Evolutionary conservation across 2,329 filamentous ascomycete genomes (phyloP).

Genomic region (Xylaria polymorpha): DNA sequence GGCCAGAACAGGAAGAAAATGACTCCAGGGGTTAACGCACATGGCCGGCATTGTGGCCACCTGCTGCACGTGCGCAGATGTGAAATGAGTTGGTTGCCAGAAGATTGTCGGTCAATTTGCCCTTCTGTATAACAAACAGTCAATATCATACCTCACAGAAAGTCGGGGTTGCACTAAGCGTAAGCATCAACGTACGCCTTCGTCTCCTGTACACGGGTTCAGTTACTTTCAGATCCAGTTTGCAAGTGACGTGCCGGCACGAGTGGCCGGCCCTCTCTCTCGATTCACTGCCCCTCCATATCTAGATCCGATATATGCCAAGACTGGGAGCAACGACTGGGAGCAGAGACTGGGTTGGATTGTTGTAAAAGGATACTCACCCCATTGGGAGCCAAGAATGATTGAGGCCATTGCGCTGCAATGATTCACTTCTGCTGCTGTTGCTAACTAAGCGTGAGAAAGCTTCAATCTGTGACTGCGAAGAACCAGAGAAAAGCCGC

Average conservation of each 20-base stretch:
- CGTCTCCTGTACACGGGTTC: slow-evolving; percentile 32
- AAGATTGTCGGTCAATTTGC: slow-evolving; percentile 36
- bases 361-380: slow-evolving; percentile 22
- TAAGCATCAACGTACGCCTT: slow-evolving; percentile 32
- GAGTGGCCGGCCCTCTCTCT: slow-evolving; percentile 4
- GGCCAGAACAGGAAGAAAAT: no score
- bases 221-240: slow-evolving; percentile 26
- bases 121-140: slow-evolving; percentile 34
- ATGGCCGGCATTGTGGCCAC: slow-evolving; percentile 39
- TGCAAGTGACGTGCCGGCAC: not conserved
- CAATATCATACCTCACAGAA: slow-evolving; percentile 24
- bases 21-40: no score
- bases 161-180: slow-evolving; percentile 10
- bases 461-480: not conserved
- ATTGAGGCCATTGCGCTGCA: slow-evolving; percentile 28
- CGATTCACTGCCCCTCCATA: slow-evolving; percentile 11
- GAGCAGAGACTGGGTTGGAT: not conserved
- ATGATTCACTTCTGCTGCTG: slow-evolving; percentile 3
- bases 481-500: slow-evolving; percentile 24
- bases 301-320: not conserved
- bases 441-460: not conserved
- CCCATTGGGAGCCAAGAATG: slow-evolving; percentile 38
- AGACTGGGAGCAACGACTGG: not conserved
- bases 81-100: slow-evolving; percentile 34
- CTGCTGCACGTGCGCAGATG: slow-evolving; percentile 36